Evolutionary conservation across 306 rosid genomes (phyloP), one percentile per base, ranked within the genome.

Genomic region (Lathyrus sativus): DNA sequence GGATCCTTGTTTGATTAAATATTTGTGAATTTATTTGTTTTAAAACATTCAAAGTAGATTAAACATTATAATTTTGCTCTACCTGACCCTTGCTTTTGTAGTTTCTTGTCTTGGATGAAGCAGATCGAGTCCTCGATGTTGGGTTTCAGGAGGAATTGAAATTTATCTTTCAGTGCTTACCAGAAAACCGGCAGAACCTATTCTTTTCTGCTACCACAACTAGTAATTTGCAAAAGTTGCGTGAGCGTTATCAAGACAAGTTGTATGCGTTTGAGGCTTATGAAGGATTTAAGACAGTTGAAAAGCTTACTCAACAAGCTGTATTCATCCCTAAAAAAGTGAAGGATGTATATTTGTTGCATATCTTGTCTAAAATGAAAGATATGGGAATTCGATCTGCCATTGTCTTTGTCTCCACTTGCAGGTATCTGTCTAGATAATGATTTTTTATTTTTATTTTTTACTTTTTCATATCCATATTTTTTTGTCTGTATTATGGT

Each of bases 31-130:
- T 68, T 56, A 12, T 56, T 65, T 69, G 26, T 69, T 49, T 48
- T 6, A 49, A 14, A 54, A 54, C 33, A 53, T 53, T 11, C 24
- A 10, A 19, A 54, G 22, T 4, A 51, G 13, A 51, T 9, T 51
- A 10, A 19, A 9, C 58, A 22, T 22, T 22, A 53, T 53, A 10
- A 55, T 24, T 12, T 26, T 55, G 18, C 38, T 55, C 38, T 55
- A 26, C 9, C 11, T 55, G 15, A 24, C 2, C 1, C 33, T 0
- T 64, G 63, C 61, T 69, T 60, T 58, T 72, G 71, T 77, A 88
- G 98, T 93, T 85, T 66, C 87, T 92, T 76, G 93, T 92, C 72
- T 80, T 90, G 81, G 96, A 92, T 67, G 98, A 92, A 79, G 98
- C 98, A 68, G 98, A 92, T 81, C 78, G 96, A 51, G 80, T 92